Evolutionary conservation across 768 basidiomycete genomes (phyloP), one percentile per base, ranked within the genome.

Genomic region (Lanmaoa pseudosensibilis): DNA sequence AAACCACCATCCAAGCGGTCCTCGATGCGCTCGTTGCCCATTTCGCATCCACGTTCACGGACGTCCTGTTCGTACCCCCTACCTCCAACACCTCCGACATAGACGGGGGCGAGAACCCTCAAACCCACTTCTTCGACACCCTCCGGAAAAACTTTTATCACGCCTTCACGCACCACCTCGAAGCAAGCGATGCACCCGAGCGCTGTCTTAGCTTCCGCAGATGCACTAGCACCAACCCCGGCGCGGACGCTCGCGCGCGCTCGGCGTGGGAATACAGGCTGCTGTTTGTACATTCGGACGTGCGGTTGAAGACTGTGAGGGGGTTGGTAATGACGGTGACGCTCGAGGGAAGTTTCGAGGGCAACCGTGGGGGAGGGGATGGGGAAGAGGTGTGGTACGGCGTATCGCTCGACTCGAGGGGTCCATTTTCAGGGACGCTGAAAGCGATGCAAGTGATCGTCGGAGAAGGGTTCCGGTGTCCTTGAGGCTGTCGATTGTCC

Each of bases 241-340:
- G 18, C 37, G 18, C 9, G 10, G 44, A 16, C 33, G 23, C 33
- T 25, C 30, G 18, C 12, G 12, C 23, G 3, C 50, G 54, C n/a
- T 55, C 54, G 11, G 50, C 40, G 10, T 55, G 54, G 54, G 50
- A 55, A 19, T 55, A 55, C 18, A 41, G 54, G 16, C 34, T 55
- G 10, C 32, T 55, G 54, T 55, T 55, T 16, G 19, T 33, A 0
- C 54, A 44, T 37, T 40, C 50, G 18, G 50, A 51, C 32, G 12
- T 18, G 38, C 30, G 12, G 33, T 36, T 23, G 39, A 34, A 19
- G 41, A 4, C 27, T 9, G 41, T 55, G 15, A 43, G 39, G 34
- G 54, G 50, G n/a, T 32, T 55, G 50, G 54, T 55, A 10, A 55
- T 55, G 54, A 55, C 54, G 15, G 41, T 55, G 13, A 55, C 54